Evolutionary conservation across 257 asterid species (phyloP), one percentile per base, ranked within the genome.

Genomic region (Eustoma russellianum): DNA sequence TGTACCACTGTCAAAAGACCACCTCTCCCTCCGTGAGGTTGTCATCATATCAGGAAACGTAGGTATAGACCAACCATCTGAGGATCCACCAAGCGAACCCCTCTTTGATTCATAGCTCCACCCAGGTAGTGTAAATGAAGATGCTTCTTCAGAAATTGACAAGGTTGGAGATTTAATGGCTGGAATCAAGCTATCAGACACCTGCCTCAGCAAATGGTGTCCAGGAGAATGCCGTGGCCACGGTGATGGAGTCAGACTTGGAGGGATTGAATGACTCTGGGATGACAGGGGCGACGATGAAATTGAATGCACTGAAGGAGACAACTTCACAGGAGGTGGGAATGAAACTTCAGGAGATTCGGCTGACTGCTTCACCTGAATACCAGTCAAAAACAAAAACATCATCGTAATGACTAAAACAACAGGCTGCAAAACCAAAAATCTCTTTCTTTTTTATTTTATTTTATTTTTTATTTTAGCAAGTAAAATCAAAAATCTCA

Each of bases 1-100:
- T 17, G 80, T 53, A 57, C 81, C 99, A 57, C 99, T 92, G 65
- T 92, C 99, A 52, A 88, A 92, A 63, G 99, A 92, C 97, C 93
- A 88, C 66, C 97, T 74, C 62, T 83, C 97, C 71, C 85, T 82
- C 16, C 78, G 85, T 34, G 80, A 62, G 43, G 77, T 70, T 11
- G 70, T 59, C 76, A 65, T 61, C 52, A 79, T 78, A 52, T 87
- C 96, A 24, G 96, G 68, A 62, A 78, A 83, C 47, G 78, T 77
- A 49, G 95, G 95, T 50, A 82, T 70, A 34, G 97, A 84, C 93
- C 94, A 85, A 55, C 82, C 76, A 65, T 85, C 99, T 2, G 91
- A 88, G 9, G 95, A 92, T 43, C 89, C 94, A 41, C 83, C 95
- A 61, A 63, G 78, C 53, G 95, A 91, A 49, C 74, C 89, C 68